phyloP scores from a whole-genome alignment of 495 filamentous ascomycete species.

The Astrothelium macrocarpum region DNA sequence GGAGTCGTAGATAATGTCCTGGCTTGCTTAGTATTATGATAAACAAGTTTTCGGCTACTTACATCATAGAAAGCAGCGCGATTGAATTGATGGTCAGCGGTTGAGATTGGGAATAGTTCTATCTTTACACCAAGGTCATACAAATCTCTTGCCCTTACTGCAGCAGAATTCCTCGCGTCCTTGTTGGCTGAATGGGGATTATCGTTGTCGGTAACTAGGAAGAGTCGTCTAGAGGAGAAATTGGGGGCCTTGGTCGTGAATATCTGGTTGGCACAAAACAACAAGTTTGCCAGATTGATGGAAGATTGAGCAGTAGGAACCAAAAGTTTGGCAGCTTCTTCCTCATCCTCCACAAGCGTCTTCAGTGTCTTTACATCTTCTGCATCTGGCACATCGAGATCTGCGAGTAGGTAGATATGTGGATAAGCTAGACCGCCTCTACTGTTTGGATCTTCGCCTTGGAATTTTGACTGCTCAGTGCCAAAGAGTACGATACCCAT shows the following conservation, averaged over 20 bases:
- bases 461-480: constrained; percentile 76
- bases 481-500: constrained; percentile 95
- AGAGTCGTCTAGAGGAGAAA: constrained; percentile 82
- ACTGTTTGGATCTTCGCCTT: constrained; percentile 52
- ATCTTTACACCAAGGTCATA: constrained; percentile 91
- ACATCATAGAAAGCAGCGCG: constrained; percentile 86
- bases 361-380: constrained; percentile 75
- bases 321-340: constrained; percentile 51
- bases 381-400: constrained; percentile 80
- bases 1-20: constrained; percentile 35
- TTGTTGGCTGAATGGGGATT: constrained; percentile 70
- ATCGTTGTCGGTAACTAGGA: constrained; percentile 94
- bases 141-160: constrained; percentile 83
- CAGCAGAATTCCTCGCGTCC: constrained; percentile 58
- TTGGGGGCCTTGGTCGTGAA: constrained; percentile 94
- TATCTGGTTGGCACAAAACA: constrained; percentile 93
- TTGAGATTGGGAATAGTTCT: constrained; percentile 87
- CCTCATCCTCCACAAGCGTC: constrained; percentile 64
- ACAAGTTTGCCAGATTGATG: constrained; percentile 76
- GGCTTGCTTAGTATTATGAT: constrained; percentile 54
- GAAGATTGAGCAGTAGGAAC: constrained; percentile 54
- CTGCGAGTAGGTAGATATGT: constrained; percentile 84
- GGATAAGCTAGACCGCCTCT: constrained; percentile 59
- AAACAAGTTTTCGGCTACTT: constrained; percentile 19
- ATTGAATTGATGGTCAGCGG: constrained; percentile 65